Base-by-base conservation (phyloP, 345 rosid species). In the Boechera retrofracta region DNA sequence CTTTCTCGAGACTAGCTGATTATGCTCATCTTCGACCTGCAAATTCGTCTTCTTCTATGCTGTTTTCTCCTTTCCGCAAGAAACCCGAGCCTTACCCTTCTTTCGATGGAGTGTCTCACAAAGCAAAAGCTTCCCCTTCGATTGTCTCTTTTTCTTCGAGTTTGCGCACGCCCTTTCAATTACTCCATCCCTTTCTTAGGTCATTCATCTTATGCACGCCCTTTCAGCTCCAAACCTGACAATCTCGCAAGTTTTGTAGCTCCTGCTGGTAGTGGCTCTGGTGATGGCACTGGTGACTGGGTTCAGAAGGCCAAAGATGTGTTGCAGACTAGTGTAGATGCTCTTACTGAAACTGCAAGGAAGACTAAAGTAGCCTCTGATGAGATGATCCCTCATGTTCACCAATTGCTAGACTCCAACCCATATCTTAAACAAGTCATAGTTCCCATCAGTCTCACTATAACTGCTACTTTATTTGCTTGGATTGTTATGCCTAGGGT, bases 281-380 rank as follows among this genome's bases (percentile, higher is more conserved):
- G 57, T 77, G 81, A 82, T 72, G 77, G 59, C n/a, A 73, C 67
- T 61, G 87, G 76, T 79, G 93, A 87, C 35, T 90, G 88, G 92
- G 64, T 82, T 72, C n/a, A n/a, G n/a, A n/a, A n/a, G n/a, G n/a
- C n/a, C n/a, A n/a, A n/a, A n/a, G n/a, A n/a, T n/a, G n/a, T n/a
- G n/a, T n/a, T n/a, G n/a, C n/a, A n/a, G n/a, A n/a, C n/a, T n/a
- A n/a, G n/a, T n/a, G n/a, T n/a, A n/a, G n/a, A n/a, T n/a, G n/a
- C n/a, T n/a, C n/a, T n/a, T n/a, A n/a, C n/a, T n/a, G n/a, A n/a
- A n/a, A n/a, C n/a, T n/a, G n/a, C n/a, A n/a, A n/a, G n/a, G n/a
- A n/a, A n/a, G n/a, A n/a, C n/a, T n/a, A n/a, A n/a, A n/a, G n/a
- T n/a, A n/a, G n/a, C n/a, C n/a, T n/a, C n/a, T n/a, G n/a, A n/a